Base-by-base conservation (phyloP, 2,329 filamentous ascomycete species). In the Torrubiellomyces zombiae region DNA sequence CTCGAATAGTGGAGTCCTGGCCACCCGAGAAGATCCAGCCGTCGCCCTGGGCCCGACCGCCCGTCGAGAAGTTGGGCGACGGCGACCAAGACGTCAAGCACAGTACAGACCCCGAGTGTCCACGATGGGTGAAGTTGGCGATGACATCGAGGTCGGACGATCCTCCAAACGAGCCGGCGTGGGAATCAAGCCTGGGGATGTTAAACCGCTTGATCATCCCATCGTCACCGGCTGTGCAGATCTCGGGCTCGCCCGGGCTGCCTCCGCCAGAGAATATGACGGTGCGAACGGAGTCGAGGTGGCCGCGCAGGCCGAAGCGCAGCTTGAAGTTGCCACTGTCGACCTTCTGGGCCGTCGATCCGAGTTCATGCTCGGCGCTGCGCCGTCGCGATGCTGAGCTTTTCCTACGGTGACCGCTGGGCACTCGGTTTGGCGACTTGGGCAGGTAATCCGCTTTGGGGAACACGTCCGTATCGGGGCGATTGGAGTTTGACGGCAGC, bases 21-120 rank as follows among this genome's bases (percentile, higher is more conserved):
- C 89, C 89, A 32, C 89, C 89, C 5, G 86, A 95, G 51, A 98
- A 98, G 36, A 98, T 85, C 89, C 89, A 98, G 15, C 89, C 89
- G 39, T 95, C 89, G 16, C 86, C 86, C 39, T 78, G 72, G 6
- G 80, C 81, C 33, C 85, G 72, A 6, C 85, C 83, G 18, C 85
- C 81, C 11, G 82, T 91, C 6, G 81, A 78, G 46, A 94, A 93
- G 43, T 80, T 89, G 14, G 80, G 79, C 2, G 81, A 75, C 3
- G 82, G 75, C 3, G 82, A 83, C 63, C 82, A 94, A 4, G 86
- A 78, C 0, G 86, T 75, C 14, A 98, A 56, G 21, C 72, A 82
- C 20, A 91, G 78, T 3, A 98, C 85, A 3, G 83, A 72, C 3
- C 89, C 86, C n/a, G 75, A 68, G 44, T 98, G 89, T 7, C 89